A percentile compares a stretch with the other conserved stretches of the same genome.
phyloP scores from a whole-genome alignment of 768 basidiomycete genomes.

The Serendipita sp. region DNA sequence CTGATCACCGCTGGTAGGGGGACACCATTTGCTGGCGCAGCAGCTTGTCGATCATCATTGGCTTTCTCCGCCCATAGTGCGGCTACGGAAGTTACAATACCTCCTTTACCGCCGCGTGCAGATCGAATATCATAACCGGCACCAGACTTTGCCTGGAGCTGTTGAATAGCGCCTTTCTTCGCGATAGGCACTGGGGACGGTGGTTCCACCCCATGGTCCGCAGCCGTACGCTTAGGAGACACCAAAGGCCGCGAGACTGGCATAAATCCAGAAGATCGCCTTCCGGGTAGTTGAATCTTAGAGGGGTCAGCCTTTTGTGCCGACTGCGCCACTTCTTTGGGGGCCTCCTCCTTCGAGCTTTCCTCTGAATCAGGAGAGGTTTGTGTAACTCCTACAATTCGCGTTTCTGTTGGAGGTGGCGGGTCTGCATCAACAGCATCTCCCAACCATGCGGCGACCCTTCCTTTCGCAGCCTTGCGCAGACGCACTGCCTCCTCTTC shows the following conservation, averaged over 20 bases:
- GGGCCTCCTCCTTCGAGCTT: background rate
- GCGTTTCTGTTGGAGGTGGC: background rate
- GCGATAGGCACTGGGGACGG: background rate
- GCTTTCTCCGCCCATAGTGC: conserved; percentile 47
- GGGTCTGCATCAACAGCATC: conserved; percentile 33
- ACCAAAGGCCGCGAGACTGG: background rate
- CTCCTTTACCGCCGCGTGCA: conserved; percentile 62
- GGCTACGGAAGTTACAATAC: conserved; percentile 54
- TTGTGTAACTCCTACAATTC: background rate
- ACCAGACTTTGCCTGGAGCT: conserved; percentile 17
- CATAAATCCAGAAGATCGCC: background rate
- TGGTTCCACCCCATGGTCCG: background rate
- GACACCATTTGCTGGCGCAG: background rate
- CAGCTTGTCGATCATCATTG: conserved; percentile 6
- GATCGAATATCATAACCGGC: conserved; percentile 55
- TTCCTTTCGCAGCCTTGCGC: conserved; percentile 40
- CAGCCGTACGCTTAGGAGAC: background rate
- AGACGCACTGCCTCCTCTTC: conserved; percentile 26
- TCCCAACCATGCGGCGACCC: conserved; percentile 67
- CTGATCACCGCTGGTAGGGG: background rate
- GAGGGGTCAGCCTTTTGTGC: background rate
- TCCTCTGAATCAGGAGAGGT: background rate
- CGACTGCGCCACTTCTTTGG: background rate
- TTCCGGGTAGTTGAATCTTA: background rate
- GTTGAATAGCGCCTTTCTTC: background rate